Conservation (phyloP, 2,329 filamentous ascomycete species). For the Teratosphaeria pseudoeucalypti region DNA sequence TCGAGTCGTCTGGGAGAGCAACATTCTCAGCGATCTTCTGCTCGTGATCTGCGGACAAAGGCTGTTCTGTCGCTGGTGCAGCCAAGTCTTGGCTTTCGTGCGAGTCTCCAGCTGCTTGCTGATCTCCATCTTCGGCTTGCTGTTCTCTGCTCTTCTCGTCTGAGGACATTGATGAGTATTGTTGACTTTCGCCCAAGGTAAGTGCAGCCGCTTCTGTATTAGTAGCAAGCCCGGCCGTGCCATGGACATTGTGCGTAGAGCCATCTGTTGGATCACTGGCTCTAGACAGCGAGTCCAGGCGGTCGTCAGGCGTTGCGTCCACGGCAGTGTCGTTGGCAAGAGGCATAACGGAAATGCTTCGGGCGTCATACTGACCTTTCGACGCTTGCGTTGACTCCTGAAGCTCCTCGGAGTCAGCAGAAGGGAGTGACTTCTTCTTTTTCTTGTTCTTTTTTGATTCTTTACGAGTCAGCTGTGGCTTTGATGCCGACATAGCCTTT, state of each 20-base stretch:
- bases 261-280: not conserved
- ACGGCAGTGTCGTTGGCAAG: not conserved
- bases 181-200: not conserved
- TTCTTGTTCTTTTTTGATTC: conserved; percentile 21
- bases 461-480: conserved; percentile 11
- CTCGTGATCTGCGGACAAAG: not conserved
- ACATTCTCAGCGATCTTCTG: not conserved
- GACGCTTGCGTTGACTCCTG: not conserved
- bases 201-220: not conserved
- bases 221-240: too few species aligned
- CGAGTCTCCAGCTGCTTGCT: not conserved
- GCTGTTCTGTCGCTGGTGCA: not conserved
- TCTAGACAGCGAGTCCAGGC: not conserved
- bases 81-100: not conserved
- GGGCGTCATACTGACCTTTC: not conserved
- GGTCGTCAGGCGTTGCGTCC: not conserved
- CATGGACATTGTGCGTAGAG: not conserved
- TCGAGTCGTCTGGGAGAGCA: not conserved
- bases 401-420: not conserved
- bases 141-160: conserved; percentile 18
- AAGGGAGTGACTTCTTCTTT: conserved; percentile 7
- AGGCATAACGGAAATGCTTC: not conserved
- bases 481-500: not conserved
- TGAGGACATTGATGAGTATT: not conserved
- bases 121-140: conserved; percentile 4